Percentiles rank a stretch among this genome's conserved stretches.
Evolutionary conservation across 2,329 filamentous ascomycete species (phyloP).

Genomic region (Fusarium sp.): DNA sequence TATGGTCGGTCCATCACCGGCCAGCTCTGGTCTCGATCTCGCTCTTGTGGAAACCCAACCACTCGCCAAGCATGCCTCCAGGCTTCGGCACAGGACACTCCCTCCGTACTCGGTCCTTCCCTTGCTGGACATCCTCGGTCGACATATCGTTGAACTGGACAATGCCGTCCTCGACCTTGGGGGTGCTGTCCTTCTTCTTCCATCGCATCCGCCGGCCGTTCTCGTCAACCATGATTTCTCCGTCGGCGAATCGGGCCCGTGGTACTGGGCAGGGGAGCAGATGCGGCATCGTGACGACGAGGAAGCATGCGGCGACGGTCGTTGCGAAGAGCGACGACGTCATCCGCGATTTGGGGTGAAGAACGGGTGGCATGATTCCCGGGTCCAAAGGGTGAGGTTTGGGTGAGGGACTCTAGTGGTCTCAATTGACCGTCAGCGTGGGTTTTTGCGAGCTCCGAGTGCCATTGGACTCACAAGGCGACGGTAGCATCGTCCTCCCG

Average conservation of each 20-base stretch:
- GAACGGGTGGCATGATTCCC: slow-evolving; percentile 77
- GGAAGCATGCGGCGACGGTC: slow-evolving; percentile 87
- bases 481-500: slow-evolving; percentile 40
- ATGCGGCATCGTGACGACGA: slow-evolving; percentile 91
- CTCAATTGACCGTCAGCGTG: slow-evolving; percentile 42
- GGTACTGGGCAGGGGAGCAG: slow-evolving; percentile 89
- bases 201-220: slow-evolving; percentile 56
- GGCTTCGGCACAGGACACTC: slow-evolving; percentile 96
- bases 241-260: slow-evolving; percentile 76
- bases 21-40: slow-evolving; percentile 35
- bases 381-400: slow-evolving; percentile 17
- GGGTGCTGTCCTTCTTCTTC: slow-evolving; percentile 49
- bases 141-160: slow-evolving; percentile 56
- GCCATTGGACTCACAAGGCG: slow-evolving; percentile 42
- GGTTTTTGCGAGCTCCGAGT: slow-evolving; percentile 9
- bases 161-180: slow-evolving; percentile 56
- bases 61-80: slow-evolving; percentile 74
- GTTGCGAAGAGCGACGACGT: slow-evolving; percentile 94
- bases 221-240: slow-evolving; percentile 58
- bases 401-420: slow-evolving; percentile 37
- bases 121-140: slow-evolving; percentile 48
- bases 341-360: slow-evolving; percentile 91
- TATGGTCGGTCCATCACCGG: slow-evolving; percentile 40
- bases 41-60: slow-evolving; percentile 71
- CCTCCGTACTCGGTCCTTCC: slow-evolving; percentile 60